Conservation (phyloP, 2,329 filamentous ascomycete genomes). For the Beauveria brongniartii region DNA sequence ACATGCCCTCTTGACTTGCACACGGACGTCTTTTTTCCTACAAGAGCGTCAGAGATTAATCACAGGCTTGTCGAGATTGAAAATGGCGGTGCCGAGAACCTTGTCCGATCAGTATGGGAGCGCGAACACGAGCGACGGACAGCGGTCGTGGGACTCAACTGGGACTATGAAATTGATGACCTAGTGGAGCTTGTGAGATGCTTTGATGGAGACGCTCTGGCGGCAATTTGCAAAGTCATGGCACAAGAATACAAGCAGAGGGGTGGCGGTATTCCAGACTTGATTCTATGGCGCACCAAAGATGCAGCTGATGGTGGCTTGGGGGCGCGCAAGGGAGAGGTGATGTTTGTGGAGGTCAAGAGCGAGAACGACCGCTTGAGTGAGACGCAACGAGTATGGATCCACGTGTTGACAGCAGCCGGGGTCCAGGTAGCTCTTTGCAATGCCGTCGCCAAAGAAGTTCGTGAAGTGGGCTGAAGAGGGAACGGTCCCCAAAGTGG, state of each 20-base stretch:
- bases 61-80: constrained; percentile 76
- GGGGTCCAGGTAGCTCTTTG: constrained; percentile 81
- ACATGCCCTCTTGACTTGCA: constrained; percentile 88
- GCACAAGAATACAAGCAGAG: constrained; percentile 88
- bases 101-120: constrained; percentile 62
- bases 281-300: constrained; percentile 70
- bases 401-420: constrained; percentile 80
- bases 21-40: constrained; percentile 85
- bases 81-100: constrained; percentile 63
- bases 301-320: constrained; percentile 20
- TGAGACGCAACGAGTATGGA: constrained; percentile 94
- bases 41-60: constrained; percentile 83
- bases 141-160: constrained; percentile 85
- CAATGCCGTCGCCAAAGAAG: constrained; percentile 49
- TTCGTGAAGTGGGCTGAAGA: constrained; percentile 32
- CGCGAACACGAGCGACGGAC: constrained; percentile 63
- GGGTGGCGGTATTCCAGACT: constrained; percentile 81
- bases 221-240: constrained; percentile 83
- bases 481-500: neutral
- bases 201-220: constrained; percentile 73
- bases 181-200: constrained; percentile 69
- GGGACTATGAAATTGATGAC: constrained; percentile 76
- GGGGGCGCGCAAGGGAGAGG: constrained; percentile 37
- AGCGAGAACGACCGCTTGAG: constrained; percentile 87
- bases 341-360: constrained; percentile 75